These are phyloP conservation scores for Cytospora leucostoma DNA, from an alignment of 2,329 filamentous ascomycete genomes.

Conservation along the genomic window DNA sequence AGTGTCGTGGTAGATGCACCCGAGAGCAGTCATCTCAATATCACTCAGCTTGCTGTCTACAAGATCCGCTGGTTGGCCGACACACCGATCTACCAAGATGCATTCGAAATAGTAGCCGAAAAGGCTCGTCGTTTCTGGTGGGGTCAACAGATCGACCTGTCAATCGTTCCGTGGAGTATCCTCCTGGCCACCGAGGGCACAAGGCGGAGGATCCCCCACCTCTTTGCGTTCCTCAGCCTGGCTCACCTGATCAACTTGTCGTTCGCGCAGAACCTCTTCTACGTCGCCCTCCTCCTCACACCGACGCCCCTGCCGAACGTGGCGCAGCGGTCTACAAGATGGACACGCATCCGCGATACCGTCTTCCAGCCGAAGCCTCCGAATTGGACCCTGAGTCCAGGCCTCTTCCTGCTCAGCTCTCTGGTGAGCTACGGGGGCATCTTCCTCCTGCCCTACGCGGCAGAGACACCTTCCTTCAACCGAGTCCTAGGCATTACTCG, in stretches of 20 bases:
- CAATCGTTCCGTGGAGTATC: constrained; percentile 55
- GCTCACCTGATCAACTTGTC: constrained; percentile 61
- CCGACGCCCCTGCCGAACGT: constrained; percentile 47
- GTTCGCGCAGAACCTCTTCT: constrained; percentile 65
- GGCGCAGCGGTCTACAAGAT: constrained; percentile 35
- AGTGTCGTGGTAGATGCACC: constrained; percentile 14
- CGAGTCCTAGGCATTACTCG: constrained; percentile 38
- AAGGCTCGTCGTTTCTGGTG: constrained; percentile 61
- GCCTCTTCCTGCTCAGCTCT: constrained; percentile 39
- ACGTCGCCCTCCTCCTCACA: constrained; percentile 57
- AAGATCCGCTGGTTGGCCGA: constrained; percentile 56
- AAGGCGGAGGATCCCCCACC: constrained; percentile 55
- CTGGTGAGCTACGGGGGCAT: constrained; percentile 40
- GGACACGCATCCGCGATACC: constrained; percentile 34
- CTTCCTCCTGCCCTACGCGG: constrained; percentile 43
- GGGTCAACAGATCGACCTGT: constrained; percentile 61
- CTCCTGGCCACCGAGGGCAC: constrained; percentile 62
- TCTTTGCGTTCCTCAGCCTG: constrained; percentile 60
- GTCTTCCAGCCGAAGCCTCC: constrained; percentile 45
- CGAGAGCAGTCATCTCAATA: constrained; percentile 23
- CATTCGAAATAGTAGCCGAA: constrained; percentile 56
- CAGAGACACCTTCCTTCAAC: constrained; percentile 44
- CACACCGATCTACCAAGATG: constrained; percentile 52
- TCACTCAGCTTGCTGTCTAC: constrained; percentile 35
- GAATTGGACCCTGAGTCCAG: constrained; percentile 46